Conservation (phyloP, 1,284 basidiomycete species). For the Singerocomus inundabilis region DNA sequence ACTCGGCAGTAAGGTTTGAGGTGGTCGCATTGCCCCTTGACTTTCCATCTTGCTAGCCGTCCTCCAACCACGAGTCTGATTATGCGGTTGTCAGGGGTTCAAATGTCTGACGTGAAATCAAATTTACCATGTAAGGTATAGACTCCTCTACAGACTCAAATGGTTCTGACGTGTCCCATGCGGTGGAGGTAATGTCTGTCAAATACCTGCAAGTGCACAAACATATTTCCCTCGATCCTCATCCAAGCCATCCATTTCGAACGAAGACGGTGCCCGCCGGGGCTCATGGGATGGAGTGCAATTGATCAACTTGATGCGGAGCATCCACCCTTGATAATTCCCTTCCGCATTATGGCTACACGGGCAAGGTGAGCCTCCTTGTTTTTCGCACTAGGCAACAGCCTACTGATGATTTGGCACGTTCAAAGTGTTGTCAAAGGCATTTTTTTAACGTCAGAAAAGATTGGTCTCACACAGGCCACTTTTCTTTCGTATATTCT, state of each 20-base stretch:
- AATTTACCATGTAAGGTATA: no score
- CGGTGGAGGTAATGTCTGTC: no score
- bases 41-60: no score
- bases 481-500: slow-evolving; percentile 20
- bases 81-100: no score
- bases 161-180: no score
- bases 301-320: background rate
- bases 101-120: no score
- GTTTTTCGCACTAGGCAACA: background rate
- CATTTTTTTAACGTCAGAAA: slow-evolving; percentile 9
- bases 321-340: background rate
- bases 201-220: no score
- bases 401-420: background rate
- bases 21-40: no score
- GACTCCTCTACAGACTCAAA: no score
- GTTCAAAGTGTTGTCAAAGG: background rate
- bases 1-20: no score
- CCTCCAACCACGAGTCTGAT: no score
- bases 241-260: background rate
- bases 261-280: no score
- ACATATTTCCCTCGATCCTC: background rate
- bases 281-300: background rate
- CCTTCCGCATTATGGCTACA: slow-evolving; percentile 6
- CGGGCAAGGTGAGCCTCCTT: slow-evolving; percentile 13
- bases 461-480: slow-evolving; percentile 2